Evolutionary conservation across 2,329 filamentous ascomycete species (phyloP).

Genomic region (Aspergillus vadensis): DNA sequence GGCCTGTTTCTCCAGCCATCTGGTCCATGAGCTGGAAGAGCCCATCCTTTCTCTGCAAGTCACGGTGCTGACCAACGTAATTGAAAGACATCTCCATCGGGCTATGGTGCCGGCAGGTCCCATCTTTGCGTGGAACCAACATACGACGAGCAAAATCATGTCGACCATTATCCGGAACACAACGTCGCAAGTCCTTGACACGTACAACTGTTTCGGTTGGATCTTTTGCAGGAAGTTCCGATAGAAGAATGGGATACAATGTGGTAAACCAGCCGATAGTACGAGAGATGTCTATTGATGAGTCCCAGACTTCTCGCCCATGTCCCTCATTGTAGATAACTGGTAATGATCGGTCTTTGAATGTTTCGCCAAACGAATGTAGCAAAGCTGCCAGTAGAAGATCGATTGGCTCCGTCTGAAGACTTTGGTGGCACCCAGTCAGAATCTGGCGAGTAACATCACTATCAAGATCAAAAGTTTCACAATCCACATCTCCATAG

Average conservation of each 20-base stretch:
- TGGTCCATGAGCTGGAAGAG: slow-evolving; percentile 48
- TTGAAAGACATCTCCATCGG: slow-evolving; percentile 50
- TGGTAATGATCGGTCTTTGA: slow-evolving; percentile 43
- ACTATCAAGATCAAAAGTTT: slow-evolving; percentile 36
- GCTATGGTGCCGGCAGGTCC: slow-evolving; percentile 39
- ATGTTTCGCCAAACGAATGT: slow-evolving; percentile 48
- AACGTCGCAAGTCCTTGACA: slow-evolving; percentile 44
- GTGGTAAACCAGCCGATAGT: slow-evolving; percentile 57
- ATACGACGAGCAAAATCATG: slow-evolving; percentile 41
- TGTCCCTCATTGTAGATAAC: slow-evolving; percentile 54
- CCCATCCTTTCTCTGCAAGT: slow-evolving; percentile 49
- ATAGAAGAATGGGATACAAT: slow-evolving; percentile 47
- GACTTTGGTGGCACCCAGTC: slow-evolving; percentile 34
- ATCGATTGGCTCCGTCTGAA: slow-evolving; percentile 41
- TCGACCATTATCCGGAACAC: slow-evolving; percentile 41
- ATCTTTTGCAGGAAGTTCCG: slow-evolving; percentile 26
- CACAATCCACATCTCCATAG: slow-evolving; percentile 40
- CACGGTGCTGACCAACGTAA: slow-evolving; percentile 44
- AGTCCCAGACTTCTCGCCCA: slow-evolving; percentile 50
- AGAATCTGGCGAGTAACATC: slow-evolving; percentile 32
- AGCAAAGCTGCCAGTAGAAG: slow-evolving; percentile 42
- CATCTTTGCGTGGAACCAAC: slow-evolving; percentile 32
- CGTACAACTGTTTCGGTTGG: slow-evolving; percentile 36
- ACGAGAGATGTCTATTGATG: slow-evolving; percentile 50
- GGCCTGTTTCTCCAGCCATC: slow-evolving; percentile 50